A percentile compares a stretch with the other conserved stretches of the same genome.
phyloP scores from a whole-genome alignment of 441 rosid species.

The Aleurites moluccanus region DNA sequence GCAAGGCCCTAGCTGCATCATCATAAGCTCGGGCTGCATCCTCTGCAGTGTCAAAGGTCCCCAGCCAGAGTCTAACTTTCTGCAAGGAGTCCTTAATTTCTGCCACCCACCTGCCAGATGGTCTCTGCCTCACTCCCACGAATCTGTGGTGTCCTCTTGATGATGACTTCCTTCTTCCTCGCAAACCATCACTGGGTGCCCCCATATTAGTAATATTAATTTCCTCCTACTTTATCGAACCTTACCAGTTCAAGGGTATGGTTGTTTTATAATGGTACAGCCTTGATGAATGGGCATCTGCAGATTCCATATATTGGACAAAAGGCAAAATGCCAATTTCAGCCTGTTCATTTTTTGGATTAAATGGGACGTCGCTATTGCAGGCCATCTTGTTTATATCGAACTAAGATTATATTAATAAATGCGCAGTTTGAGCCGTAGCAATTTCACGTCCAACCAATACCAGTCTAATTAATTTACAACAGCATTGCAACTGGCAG shows the following conservation, averaged over 20 bases:
- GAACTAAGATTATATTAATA: not conserved
- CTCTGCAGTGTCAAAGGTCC: constrained; percentile 54
- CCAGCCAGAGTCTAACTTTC: constrained; percentile 61
- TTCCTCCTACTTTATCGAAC: not conserved
- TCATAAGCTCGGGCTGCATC: constrained; percentile 63
- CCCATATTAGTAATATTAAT: not conserved
- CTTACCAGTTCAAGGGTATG: constrained; percentile 1
- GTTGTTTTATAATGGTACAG: constrained; percentile 18
- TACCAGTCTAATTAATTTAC: not conserved
- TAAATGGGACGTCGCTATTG: constrained; percentile 16
- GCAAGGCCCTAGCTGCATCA: constrained; percentile 53
- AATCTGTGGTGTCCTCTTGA: constrained; percentile 54
- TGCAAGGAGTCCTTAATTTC: constrained; percentile 61
- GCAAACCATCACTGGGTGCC: constrained; percentile 8
- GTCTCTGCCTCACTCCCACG: constrained; percentile 61
- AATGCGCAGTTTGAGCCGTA: no score
- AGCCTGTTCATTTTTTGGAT: constrained; percentile 5
- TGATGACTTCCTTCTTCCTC: constrained; percentile 42
- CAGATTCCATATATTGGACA: constrained; percentile 15
- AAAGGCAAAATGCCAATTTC: constrained; percentile 18
- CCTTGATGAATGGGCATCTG: constrained; percentile 19
- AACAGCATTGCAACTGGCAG: not conserved
- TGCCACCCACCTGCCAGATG: constrained; percentile 68
- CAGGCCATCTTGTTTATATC: constrained; percentile 38
- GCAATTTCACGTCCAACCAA: not conserved